Conservation (phyloP, 306 rosid genomes). For the Leucaena leucocephala region DNA sequence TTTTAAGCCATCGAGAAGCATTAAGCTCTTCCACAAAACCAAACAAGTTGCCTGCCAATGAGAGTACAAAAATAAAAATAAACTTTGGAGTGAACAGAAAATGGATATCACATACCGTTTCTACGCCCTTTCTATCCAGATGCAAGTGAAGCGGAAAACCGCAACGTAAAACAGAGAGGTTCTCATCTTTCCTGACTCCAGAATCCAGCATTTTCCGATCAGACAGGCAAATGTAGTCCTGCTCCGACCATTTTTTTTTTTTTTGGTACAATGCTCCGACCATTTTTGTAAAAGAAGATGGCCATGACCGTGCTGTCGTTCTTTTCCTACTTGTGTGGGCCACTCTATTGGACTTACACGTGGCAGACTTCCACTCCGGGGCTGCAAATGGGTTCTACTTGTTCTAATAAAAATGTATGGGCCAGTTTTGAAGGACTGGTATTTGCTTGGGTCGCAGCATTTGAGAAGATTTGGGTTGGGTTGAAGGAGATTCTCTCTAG, state of each 20-base stretch:
- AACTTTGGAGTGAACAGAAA: slow-evolving; percentile 18
- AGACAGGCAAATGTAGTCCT: slow-evolving; percentile 18
- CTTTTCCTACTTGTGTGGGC: too few relatives aligned
- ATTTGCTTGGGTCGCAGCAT: neutral
- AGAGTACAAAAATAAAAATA: slow-evolving; percentile 32
- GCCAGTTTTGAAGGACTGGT: neutral
- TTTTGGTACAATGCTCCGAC: too few relatives aligned
- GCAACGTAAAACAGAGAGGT: slow-evolving; percentile 34
- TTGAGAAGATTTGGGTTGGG: neutral
- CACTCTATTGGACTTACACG: neutral
- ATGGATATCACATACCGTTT: neutral
- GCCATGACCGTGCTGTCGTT: too few relatives aligned
- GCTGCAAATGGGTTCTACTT: too few relatives aligned
- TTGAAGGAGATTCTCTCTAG: neutral
- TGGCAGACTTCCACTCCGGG: neutral
- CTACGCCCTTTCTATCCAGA: neutral
- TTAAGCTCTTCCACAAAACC: slow-evolving; percentile 15
- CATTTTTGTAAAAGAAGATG: too few relatives aligned
- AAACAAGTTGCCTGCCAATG: slow-evolving; percentile 35
- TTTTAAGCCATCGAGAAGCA: slow-evolving; percentile 10
- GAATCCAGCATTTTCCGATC: neutral
- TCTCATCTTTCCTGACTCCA: slow-evolving; percentile 1
- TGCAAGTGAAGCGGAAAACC: slow-evolving; percentile 8
- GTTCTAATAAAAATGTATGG: neutral
- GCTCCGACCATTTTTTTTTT: too few relatives aligned